Conservation (phyloP, 257 asterid species). For the Parsonsia alboflavescens region DNA sequence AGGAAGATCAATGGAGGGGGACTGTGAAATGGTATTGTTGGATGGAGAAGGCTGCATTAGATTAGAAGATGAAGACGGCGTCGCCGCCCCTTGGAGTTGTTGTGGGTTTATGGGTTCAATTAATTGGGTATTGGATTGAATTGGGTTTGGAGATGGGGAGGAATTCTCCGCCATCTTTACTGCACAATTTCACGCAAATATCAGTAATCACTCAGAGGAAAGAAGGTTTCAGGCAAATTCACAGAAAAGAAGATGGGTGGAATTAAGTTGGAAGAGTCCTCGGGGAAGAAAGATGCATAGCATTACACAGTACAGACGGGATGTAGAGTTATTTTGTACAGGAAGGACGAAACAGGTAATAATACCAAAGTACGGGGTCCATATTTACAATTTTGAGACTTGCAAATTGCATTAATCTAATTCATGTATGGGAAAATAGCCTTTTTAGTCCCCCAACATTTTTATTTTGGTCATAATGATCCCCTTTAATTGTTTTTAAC, state of each 20-base stretch:
- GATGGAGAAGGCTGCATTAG: conserved; percentile 36
- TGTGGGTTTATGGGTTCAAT: conserved; percentile 52
- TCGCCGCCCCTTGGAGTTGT: conserved; percentile 26
- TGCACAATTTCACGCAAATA: background rate
- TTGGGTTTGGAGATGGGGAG: conserved; percentile 58
- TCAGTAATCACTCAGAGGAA: background rate
- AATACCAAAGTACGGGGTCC: too few species aligned
- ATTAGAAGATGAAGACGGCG: conserved; percentile 32
- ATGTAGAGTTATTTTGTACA: too few species aligned
- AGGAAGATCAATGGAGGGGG: conserved; percentile 21
- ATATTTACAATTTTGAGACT: too few species aligned
- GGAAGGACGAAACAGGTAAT: too few species aligned
- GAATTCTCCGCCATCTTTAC: conserved; percentile 60
- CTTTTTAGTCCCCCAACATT: too few species aligned
- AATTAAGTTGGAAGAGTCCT: background rate
- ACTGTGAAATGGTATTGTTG: conserved; percentile 29
- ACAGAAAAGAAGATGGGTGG: background rate
- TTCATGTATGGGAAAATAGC: too few species aligned
- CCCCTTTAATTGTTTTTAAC: too few species aligned
- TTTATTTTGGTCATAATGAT: too few species aligned
- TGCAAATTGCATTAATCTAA: too few species aligned
- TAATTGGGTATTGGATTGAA: conserved; percentile 36
- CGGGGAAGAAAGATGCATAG: background rate
- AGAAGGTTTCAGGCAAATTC: background rate
- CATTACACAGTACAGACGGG: too few species aligned